Base-by-base conservation (phyloP, 1,284 basidiomycete genomes). In the Moesziomyces sp. region DNA sequence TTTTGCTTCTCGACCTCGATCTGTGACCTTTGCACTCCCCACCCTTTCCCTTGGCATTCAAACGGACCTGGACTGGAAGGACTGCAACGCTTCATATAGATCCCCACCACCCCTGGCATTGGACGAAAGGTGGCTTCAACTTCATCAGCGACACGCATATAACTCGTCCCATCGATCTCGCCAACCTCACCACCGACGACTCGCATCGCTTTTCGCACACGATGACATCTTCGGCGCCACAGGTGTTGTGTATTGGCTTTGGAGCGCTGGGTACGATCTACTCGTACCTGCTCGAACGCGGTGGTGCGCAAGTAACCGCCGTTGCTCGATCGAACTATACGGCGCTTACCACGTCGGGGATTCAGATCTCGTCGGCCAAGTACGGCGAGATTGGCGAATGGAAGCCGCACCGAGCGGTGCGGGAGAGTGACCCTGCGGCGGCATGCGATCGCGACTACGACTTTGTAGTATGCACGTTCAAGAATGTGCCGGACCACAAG, bases 261-360 rank as follows among this genome's bases (percentile, higher is more conserved):
- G 87, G 87, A 3, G 87, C 86, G 8, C 85, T 88, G 11, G 87
- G 87, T 8, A 84, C 85, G 9, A 81, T 88, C 54, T 87, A 92
- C 82, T 87, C 90, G 0, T 86, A 89, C 52, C 86, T 92, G 28
- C 86, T 92, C 35, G 87, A 90, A 76, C 86, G 86, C 58, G 89
- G 90, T 8, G 86, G 86, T 34, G 90, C 88, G 1, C 85, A 88
- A n/a, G 89, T 93, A 11, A 92, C 91, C 0, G 90, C 87, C 13
- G 89, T 92, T 5, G 91, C 91, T 0, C 85, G 92, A 52, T 89
- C 90, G 55, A 93, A 93, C 76, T 91, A 89, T 78, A 86, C 88
- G 24, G 85, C 87, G 3, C 87, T 90, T 23, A 86, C 87, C 0
- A 73, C 77, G 4, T 66, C 77, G 0, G 85, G 91, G 0, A 86